A percentile compares a stretch with the other conserved stretches of the same genome.
These are phyloP conservation scores for Adiantum capillusveneris DNA, from an alignment of 75 land plant species.

Conservation along the genomic window DNA sequence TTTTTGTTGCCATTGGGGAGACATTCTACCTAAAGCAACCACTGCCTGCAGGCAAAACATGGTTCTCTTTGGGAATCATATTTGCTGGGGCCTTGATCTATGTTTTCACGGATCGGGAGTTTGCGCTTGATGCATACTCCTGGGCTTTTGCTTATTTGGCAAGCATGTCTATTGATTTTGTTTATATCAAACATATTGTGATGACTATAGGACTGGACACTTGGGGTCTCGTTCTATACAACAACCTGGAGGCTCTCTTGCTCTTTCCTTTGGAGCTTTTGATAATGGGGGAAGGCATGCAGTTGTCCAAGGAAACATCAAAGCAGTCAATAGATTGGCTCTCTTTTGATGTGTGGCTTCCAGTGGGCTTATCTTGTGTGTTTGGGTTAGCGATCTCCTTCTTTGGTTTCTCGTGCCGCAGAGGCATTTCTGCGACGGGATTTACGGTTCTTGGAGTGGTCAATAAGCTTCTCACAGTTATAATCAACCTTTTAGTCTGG, in stretches of 20 bases:
- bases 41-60: slow-evolving; percentile 74
- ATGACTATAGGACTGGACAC: slow-evolving; percentile 92
- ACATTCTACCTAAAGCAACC: slow-evolving; percentile 81
- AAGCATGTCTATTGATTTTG: slow-evolving; percentile 94
- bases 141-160: slow-evolving; percentile 85
- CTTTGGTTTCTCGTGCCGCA: slow-evolving; percentile 89
- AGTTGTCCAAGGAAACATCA: slow-evolving; percentile 51
- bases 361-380: slow-evolving; percentile 75
- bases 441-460: slow-evolving; percentile 95
- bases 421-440: slow-evolving; percentile 85
- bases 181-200: slow-evolving; percentile 93
- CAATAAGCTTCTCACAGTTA: slow-evolving; percentile 84
- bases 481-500: slow-evolving; percentile 89
- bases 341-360: slow-evolving; percentile 59
- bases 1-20: slow-evolving; percentile 90
- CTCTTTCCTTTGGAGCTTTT: slow-evolving; percentile 81
- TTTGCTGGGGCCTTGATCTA: slow-evolving; percentile 80
- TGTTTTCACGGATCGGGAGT: slow-evolving; percentile 80
- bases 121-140: slow-evolving; percentile 58
- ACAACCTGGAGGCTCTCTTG: slow-evolving; percentile 83
- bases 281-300: slow-evolving; percentile 78
- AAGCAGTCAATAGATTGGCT: slow-evolving; percentile 56
- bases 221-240: slow-evolving; percentile 93
- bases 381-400: slow-evolving; percentile 90
- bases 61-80: slow-evolving; percentile 72